Base-by-base conservation (phyloP, 164 flowering plant genomes). In the Sedum album region DNA sequence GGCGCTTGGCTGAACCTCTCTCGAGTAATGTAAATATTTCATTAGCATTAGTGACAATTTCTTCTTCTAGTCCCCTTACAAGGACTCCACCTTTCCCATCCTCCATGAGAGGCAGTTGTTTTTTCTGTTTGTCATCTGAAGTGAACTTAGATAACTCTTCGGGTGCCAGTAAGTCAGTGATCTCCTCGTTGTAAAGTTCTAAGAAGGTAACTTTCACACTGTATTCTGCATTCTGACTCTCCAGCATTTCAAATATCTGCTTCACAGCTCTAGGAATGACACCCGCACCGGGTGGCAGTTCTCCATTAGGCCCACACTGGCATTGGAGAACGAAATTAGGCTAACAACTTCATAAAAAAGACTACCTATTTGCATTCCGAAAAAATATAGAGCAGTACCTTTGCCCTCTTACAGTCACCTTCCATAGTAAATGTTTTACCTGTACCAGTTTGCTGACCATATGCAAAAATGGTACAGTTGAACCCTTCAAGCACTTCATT, bases 21-120 rank as follows among this genome's bases (percentile, higher is more conserved):
- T 94, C 99, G 28, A 94, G 85, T 55, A 94, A 73, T 57, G 90
- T 83, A 69, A 90, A 94, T 57, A 94, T 94, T 73, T 94, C 99
- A 81, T 48, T 82, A 0, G 96, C 91, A 83, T 88, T 90, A 20
- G 97, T 82, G 1, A 94, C 99, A 71, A 89, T 86, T 80, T 94
- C 99, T 78, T 94, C 99, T 77, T 94, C 99, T 14, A 94, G 70
- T 42, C 99, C 99, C 74, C 96, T 82, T 14, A 94, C 93, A 70
- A 94, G 86, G 69, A 94, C 99, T 0, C 99, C 99, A 33, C 99
- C 99, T 79, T 94, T 94, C 26, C 99, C 97, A 79, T 94, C 99
- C 73, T 94, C 99, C 97, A 94, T 94, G 25, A 94, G 82, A 60
- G 83, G 88, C 66, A 94, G 70, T 65, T 81, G 93, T 71, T 90